Conservation (phyloP, 768 basidiomycete species). For the Rhodosporidiobolus sp. region DNA sequence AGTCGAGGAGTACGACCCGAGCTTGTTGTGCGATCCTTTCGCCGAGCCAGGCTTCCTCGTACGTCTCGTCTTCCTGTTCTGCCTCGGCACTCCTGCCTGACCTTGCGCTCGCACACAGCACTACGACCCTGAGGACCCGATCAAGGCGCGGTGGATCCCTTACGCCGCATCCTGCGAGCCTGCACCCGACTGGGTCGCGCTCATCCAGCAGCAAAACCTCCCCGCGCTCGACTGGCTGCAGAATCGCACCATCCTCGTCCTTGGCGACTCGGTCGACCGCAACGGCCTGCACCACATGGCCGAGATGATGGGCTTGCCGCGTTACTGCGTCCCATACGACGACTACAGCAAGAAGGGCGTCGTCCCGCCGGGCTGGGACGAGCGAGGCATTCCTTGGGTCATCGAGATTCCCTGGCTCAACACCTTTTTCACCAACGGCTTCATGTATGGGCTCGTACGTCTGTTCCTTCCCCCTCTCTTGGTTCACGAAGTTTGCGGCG, state of each 20-base stretch:
- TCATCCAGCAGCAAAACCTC: slow-evolving; percentile 21
- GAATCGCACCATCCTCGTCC: slow-evolving; percentile 42
- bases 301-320: slow-evolving; percentile 38
- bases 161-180: slow-evolving; percentile 38
- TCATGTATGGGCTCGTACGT: slow-evolving; percentile 44
- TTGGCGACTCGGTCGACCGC: slow-evolving; percentile 44
- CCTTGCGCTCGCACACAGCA: slow-evolving; percentile 2
- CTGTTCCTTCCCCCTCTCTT: background rate
- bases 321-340: slow-evolving; percentile 37
- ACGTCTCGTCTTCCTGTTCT: background rate
- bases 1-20: background rate
- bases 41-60: slow-evolving; percentile 40
- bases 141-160: slow-evolving; percentile 36
- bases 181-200: slow-evolving; percentile 37
- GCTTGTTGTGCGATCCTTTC: slow-evolving; percentile 35
- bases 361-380: slow-evolving; percentile 35
- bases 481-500: no score
- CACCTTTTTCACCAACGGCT: slow-evolving; percentile 41
- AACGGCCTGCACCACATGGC: slow-evolving; percentile 40
- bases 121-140: slow-evolving; percentile 18
- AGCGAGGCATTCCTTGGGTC: slow-evolving; percentile 39
- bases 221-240: slow-evolving; percentile 27
- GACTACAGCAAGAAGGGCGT: slow-evolving; percentile 34
- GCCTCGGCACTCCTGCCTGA: background rate
- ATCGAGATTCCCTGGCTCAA: slow-evolving; percentile 38